These are phyloP conservation scores for Dactylonectria macrodidyma DNA, from an alignment of 2,329 filamentous ascomycete genomes.

Conservation along the genomic window DNA sequence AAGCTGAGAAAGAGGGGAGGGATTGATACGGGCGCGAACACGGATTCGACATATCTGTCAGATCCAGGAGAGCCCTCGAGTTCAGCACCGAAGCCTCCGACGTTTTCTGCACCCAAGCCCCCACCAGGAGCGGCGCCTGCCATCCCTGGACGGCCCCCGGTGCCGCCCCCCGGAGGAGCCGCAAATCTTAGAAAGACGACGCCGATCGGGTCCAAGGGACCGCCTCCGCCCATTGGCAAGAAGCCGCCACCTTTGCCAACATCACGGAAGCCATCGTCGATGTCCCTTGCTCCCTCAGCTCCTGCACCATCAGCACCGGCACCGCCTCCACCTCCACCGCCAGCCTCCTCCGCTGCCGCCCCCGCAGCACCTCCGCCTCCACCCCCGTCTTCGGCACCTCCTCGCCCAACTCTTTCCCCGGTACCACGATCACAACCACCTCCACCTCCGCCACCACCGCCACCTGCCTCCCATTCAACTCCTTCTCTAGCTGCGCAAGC, in stretches of 20 bases:
- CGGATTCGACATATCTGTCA: slow-evolving; percentile 81
- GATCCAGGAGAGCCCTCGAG: slow-evolving; percentile 72
- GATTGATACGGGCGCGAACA: slow-evolving; percentile 74
- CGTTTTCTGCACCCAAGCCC: slow-evolving; percentile 69
- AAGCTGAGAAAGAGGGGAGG: slow-evolving; percentile 92
- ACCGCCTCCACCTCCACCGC: slow-evolving; percentile 55
- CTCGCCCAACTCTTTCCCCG: slow-evolving; percentile 56
- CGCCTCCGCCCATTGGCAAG: slow-evolving; percentile 84
- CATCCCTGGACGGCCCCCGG: slow-evolving; percentile 42
- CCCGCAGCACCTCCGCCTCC: slow-evolving; percentile 58
- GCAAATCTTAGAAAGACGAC: slow-evolving; percentile 73
- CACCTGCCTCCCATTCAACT: slow-evolving; percentile 45
- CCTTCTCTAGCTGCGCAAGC: slow-evolving; percentile 61
- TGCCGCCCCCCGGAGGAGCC: slow-evolving; percentile 61
- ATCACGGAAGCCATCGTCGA: slow-evolving; percentile 69
- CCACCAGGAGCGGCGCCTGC: slow-evolving; percentile 55
- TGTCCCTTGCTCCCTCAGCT: slow-evolving; percentile 53
- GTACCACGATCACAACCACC: slow-evolving; percentile 51
- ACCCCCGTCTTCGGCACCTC: slow-evolving; percentile 57
- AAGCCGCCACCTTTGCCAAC: slow-evolving; percentile 77
- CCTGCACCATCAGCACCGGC: slow-evolving; percentile 54
- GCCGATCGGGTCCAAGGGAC: slow-evolving; percentile 65
- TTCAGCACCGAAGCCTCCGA: slow-evolving; percentile 69
- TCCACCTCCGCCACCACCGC: slow-evolving; percentile 49
- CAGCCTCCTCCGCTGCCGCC: slow-evolving; percentile 58